Conservation (phyloP, 2,329 filamentous ascomycete genomes). For the Scedosporium boydii region DNA sequence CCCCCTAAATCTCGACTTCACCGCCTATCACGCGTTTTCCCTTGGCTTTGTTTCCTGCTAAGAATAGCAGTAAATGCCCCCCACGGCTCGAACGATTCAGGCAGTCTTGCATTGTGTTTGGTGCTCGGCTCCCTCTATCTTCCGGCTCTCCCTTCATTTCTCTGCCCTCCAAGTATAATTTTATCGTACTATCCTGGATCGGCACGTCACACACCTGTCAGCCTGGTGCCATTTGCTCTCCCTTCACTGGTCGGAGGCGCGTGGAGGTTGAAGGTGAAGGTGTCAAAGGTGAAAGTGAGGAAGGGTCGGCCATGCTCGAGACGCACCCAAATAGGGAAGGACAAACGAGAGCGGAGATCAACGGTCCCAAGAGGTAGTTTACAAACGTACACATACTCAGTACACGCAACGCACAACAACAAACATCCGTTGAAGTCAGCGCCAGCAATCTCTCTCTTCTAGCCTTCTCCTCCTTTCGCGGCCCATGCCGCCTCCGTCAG, state of each 20-base stretch:
- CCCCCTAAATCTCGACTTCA: background rate
- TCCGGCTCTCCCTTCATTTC: background rate
- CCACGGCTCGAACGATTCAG: background rate
- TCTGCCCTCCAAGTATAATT: background rate
- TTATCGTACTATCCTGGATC: background rate
- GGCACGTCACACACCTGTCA: background rate
- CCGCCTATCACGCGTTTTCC: conserved; percentile 2
- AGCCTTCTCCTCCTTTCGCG: background rate
- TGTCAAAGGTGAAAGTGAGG: too few species aligned
- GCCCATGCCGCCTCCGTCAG: background rate
- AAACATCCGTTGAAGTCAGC: background rate
- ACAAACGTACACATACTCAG: too few species aligned
- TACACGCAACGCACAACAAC: background rate
- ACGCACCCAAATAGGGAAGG: background rate
- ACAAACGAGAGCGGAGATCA: background rate
- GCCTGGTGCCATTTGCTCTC: background rate
- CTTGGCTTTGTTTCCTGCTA: background rate
- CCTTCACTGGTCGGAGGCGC: background rate
- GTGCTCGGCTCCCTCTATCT: background rate
- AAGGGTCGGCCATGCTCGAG: background rate
- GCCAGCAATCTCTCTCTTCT: background rate
- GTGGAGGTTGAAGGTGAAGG: background rate
- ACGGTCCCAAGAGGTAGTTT: too few species aligned
- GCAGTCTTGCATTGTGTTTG: background rate
- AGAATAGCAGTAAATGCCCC: background rate